Evolutionary conservation across 805 yeast species (phyloP), one percentile per base, ranked within the genome.

Genomic region (Maudiozyma bulderi): DNA sequence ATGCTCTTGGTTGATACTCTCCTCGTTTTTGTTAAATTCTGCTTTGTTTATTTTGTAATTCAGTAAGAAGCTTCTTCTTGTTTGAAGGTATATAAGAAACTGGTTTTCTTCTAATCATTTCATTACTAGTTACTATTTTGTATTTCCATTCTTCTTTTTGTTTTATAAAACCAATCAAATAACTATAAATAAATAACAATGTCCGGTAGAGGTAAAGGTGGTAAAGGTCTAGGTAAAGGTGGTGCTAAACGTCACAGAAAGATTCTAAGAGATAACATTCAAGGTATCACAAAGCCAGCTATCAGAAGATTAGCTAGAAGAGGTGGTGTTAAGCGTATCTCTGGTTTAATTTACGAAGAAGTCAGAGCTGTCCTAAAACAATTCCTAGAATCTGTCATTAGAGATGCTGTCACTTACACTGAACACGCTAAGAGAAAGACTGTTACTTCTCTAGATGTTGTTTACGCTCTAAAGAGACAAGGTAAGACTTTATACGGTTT

Each of bases 361-460:
- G 96, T 91, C 70, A 88, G 98, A 81, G 89, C 84, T 62, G 97
- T 91, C 61, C 80, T 90, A 61, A 89, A 89, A 76, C 78, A 95
- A 52, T 90, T 90, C 86, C 82, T 90, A 71, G 96, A 88, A 77
- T 84, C 85, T 70, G 96, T 91, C 62, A 91, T 90, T 76, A 87
- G 96, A 80, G 97, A 91, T 67, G 97, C 98, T 66, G 96, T 91
- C 67, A 88, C 96, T 67, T 90, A 90, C 81, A 91, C 98, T 64
- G 98, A 91, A 79, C 97, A 90, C 84, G 98, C 97, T 67, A 91
- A 91, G 91, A 88, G 98, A 84, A 90, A 90, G 87, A 90, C 98
- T 59, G 98, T 91, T 66, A 91, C 98, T 63, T 89, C 98, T 56
- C 83, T 91, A 68, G 98, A 91, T 72, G 97, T 91, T 62, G 97